Percentiles rank a stretch among this genome's conserved stretches.
phyloP scores from a whole-genome alignment of 1,284 basidiomycete genomes.

The Exobasidium rhododendri region DNA sequence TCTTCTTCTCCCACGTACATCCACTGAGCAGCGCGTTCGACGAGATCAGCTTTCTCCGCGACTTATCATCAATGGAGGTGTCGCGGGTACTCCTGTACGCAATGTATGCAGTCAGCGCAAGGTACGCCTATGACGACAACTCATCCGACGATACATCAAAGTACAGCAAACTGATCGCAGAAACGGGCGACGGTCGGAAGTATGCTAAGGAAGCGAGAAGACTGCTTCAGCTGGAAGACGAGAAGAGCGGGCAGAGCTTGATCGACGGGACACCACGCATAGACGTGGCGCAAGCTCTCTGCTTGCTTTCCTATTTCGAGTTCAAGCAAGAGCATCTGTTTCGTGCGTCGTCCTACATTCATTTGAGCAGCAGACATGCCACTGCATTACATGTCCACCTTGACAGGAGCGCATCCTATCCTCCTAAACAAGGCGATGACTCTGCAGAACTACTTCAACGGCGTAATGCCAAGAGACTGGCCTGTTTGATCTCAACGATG shows the following conservation, averaged over 20 bases:
- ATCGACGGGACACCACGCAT: conserved; percentile 39
- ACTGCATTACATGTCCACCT: conserved; percentile 24
- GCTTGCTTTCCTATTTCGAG: conserved; percentile 56
- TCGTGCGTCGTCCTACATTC: conserved; percentile 55
- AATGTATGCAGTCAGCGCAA: conserved; percentile 57
- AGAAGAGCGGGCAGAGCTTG: conserved; percentile 23
- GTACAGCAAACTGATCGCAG: conserved; percentile 22
- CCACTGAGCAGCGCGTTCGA: conserved; percentile 57
- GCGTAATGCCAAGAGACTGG: conserved; percentile 20
- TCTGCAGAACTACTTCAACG: conserved; percentile 24
- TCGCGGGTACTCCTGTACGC: conserved; percentile 57
- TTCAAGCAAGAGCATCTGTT: conserved; percentile 54
- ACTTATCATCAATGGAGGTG: conserved; percentile 55
- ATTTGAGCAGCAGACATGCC: conserved; percentile 27
- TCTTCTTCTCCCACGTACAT: conserved; percentile 56
- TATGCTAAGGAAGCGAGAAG: conserved; percentile 34
- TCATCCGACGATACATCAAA: not conserved
- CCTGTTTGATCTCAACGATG: conserved; percentile 29
- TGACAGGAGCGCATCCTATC: conserved; percentile 20
- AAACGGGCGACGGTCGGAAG: not conserved
- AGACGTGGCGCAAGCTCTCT: conserved; percentile 56
- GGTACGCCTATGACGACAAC: conserved; percentile 49
- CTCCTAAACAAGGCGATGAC: conserved; percentile 20
- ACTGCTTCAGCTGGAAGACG: conserved; percentile 36
- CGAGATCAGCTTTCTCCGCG: conserved; percentile 57